Evolutionary conservation across 768 basidiomycete genomes (phyloP).

Genomic region (Lactarius tabidus): DNA sequence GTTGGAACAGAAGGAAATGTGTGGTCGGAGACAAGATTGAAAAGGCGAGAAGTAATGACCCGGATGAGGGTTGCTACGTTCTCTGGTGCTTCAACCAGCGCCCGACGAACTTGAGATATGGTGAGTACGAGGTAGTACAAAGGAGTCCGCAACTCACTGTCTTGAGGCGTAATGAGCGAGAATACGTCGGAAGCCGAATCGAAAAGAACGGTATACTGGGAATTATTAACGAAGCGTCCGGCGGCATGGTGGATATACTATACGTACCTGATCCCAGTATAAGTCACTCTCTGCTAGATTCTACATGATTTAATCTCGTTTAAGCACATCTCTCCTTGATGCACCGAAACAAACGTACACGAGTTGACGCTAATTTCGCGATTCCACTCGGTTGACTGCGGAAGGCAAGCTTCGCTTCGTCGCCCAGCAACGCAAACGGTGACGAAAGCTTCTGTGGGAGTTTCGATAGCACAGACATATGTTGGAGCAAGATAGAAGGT

Average conservation of each 20-base stretch:
- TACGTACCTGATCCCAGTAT: conserved; percentile 87
- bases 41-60: conserved; percentile 63
- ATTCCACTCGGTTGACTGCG: conserved; percentile 79
- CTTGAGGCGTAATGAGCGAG: conserved; percentile 45
- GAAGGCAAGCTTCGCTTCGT: conserved; percentile 88
- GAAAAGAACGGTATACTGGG: conserved; percentile 77
- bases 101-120: conserved; percentile 62
- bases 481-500: neutral
- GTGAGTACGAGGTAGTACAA: neutral
- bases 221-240: neutral
- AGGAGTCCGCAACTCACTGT: neutral
- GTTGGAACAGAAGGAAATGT: conserved; percentile 64
- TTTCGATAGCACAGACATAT: conserved; percentile 55
- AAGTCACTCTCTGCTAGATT: conserved; percentile 68
- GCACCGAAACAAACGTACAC: conserved; percentile 49
- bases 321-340: conserved; percentile 6
- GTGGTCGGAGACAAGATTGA: conserved; percentile 72
- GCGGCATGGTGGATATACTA: neutral
- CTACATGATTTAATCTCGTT: conserved; percentile 36
- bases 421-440: conserved; percentile 74
- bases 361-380: conserved; percentile 62
- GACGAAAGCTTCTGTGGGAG: conserved; percentile 69
- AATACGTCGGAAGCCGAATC: conserved; percentile 90
- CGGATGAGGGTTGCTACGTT: conserved; percentile 81
- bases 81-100: conserved; percentile 76